Evolutionary conservation across 2,329 filamentous ascomycete genomes (phyloP).

Genomic region (Allantophomopsis cytisporea): DNA sequence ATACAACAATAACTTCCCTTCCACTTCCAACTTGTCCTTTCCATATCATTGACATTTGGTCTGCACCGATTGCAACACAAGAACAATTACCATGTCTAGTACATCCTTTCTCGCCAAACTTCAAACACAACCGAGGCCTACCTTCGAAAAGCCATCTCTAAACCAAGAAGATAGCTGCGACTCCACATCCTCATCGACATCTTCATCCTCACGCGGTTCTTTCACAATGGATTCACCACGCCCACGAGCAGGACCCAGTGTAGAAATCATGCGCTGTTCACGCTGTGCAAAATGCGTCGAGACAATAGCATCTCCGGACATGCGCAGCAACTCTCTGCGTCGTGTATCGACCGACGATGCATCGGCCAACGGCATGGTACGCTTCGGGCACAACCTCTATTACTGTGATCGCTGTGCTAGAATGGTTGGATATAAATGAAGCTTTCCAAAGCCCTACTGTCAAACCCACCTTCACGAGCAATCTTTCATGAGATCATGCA

Average conservation of each 20-base stretch:
- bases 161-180: too few relatives aligned
- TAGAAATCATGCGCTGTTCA: conserved; percentile 48
- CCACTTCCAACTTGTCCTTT: too few relatives aligned
- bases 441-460: too few relatives aligned
- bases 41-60: too few relatives aligned
- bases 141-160: too few relatives aligned
- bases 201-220: neutral
- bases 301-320: conserved; percentile 28
- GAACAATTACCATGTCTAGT: too few relatives aligned
- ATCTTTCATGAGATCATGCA: too few relatives aligned
- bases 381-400: conserved; percentile 51
- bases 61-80: too few relatives aligned
- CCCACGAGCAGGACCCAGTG: conserved; percentile 13
- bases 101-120: too few relatives aligned
- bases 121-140: too few relatives aligned
- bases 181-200: neutral
- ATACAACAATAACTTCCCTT: too few relatives aligned
- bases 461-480: too few relatives aligned
- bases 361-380: conserved; percentile 45
- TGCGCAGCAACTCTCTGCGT: conserved; percentile 4
- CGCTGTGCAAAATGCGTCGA: conserved; percentile 46
- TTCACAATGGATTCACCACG: neutral
- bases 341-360: conserved; percentile 36
- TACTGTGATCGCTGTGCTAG: conserved; percentile 52
- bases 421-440: conserved; percentile 49